Conservation (phyloP, 768 basidiomycete species). For the Leucogyrophana mollusca region DNA sequence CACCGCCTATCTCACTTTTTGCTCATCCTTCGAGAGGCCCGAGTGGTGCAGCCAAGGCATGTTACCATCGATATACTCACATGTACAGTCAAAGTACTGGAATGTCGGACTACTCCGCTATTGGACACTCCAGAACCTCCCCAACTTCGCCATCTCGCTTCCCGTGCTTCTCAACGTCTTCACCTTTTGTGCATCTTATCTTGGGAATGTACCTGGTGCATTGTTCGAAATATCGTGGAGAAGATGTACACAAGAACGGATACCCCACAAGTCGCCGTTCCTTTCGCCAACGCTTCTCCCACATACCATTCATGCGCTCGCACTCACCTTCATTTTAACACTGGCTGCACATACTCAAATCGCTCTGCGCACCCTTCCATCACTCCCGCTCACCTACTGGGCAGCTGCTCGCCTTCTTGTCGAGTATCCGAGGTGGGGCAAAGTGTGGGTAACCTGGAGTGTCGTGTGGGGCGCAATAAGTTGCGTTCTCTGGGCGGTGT, state of each 20-base stretch:
- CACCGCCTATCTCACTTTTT: slow-evolving; percentile 67
- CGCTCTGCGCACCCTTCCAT: slow-evolving; percentile 69
- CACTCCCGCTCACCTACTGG: slow-evolving; percentile 86
- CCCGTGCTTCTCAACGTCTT: slow-evolving; percentile 63
- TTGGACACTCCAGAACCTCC: slow-evolving; percentile 80
- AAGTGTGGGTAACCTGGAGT: slow-evolving; percentile 75
- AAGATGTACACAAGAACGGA: no score
- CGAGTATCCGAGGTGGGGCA: slow-evolving; percentile 46
- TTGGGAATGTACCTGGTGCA: slow-evolving; percentile 7
- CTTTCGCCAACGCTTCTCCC: slow-evolving; percentile 50
- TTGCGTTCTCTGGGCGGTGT: slow-evolving; percentile 76
- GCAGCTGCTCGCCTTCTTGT: slow-evolving; percentile 68
- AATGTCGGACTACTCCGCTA: slow-evolving; percentile 81
- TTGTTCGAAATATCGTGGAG: no score
- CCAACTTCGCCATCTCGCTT: slow-evolving; percentile 80
- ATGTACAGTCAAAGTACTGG: slow-evolving; percentile 89
- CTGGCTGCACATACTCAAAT: slow-evolving; percentile 89
- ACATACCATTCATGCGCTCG: slow-evolving; percentile 71
- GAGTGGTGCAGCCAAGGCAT: slow-evolving; percentile 60
- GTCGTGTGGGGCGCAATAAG: slow-evolving; percentile 72
- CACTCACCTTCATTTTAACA: slow-evolving; percentile 61
- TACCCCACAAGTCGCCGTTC: slow-evolving; percentile 29
- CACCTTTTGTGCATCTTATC: slow-evolving; percentile 24
- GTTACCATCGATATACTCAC: slow-evolving; percentile 74
- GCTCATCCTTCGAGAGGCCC: slow-evolving; percentile 33